These are phyloP conservation scores for Amaranthus hypochondriacus DNA, from an alignment of 148 eudicot species.

Conservation along the genomic window DNA sequence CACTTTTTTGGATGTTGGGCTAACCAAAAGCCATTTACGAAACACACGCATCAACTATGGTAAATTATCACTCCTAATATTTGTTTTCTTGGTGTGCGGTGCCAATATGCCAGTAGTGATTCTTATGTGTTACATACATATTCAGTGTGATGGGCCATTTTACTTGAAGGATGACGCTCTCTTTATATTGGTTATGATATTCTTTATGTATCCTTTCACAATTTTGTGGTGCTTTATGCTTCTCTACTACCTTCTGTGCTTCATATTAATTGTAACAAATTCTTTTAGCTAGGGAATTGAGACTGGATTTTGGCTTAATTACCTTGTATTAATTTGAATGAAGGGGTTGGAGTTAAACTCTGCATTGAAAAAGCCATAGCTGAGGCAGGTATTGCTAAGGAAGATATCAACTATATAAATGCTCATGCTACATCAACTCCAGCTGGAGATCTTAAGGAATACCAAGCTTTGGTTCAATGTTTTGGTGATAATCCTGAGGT, in stretches of 20 bases:
- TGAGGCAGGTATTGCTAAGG: slow-evolving; percentile 73
- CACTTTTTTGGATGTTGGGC: no score
- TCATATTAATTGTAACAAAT: not conserved
- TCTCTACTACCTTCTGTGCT: not conserved
- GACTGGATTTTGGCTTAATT: not conserved
- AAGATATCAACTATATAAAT: slow-evolving; percentile 91
- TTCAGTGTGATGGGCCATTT: no score
- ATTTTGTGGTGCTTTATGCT: not conserved
- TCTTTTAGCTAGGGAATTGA: not conserved
- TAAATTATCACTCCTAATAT: no score
- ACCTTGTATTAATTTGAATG: not conserved
- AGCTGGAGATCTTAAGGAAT: slow-evolving; percentile 86
- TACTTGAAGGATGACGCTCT: no score
- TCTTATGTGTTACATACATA: no score
- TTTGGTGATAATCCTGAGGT: slow-evolving; percentile 91
- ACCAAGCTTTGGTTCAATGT: slow-evolving; percentile 75
- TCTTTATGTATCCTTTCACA: not conserved
- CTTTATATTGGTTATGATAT: not conserved
- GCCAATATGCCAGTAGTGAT: no score
- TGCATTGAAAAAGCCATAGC: slow-evolving; percentile 90
- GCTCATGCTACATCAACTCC: slow-evolving; percentile 98
- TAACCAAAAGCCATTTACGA: no score
- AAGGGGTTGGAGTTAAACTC: slow-evolving; percentile 70
- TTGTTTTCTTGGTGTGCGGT: no score
- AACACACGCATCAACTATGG: no score